A percentile compares a stretch with the other conserved stretches of the same genome.
These are phyloP conservation scores for Canariomyces notabilis DNA, from an alignment of 2,329 filamentous ascomycete genomes.

Conservation along the genomic window DNA sequence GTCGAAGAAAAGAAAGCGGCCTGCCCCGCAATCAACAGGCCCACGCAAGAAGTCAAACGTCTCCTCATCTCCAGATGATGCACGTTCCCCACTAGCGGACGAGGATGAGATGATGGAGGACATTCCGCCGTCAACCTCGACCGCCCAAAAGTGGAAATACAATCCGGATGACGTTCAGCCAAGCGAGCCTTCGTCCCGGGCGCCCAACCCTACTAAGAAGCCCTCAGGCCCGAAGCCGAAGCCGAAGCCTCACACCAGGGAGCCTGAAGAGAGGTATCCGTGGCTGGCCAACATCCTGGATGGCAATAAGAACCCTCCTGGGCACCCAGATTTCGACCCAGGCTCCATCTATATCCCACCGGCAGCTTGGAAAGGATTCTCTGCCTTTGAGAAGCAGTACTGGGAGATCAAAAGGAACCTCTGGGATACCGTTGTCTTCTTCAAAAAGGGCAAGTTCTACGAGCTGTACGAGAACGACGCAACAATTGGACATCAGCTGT, in stretches of 20 bases:
- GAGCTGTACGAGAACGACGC: conserved; percentile 98
- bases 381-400: conserved; percentile 94
- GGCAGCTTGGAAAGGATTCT: conserved; percentile 73
- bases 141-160: conserved; percentile 76
- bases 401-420: conserved; percentile 99
- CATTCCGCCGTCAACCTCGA: conserved; percentile 55
- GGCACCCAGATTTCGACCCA: conserved; percentile 85
- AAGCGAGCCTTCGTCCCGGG: conserved; percentile 23
- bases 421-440: conserved; percentile 97
- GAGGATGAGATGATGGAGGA: conserved; percentile 53
- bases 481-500: conserved; percentile 90
- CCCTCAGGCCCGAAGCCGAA: conserved; percentile 37
- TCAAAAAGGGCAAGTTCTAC: conserved; percentile 99
- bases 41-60: conserved; percentile 60
- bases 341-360: conserved; percentile 88
- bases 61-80: conserved; percentile 36
- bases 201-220: conserved; percentile 23
- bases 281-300: conserved; percentile 87
- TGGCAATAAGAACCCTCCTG: conserved; percentile 72
- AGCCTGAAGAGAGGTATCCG: conserved; percentile 79
- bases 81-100: conserved; percentile 30
- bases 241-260: conserved; percentile 70
- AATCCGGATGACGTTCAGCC: conserved; percentile 45
- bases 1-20: conserved; percentile 72
- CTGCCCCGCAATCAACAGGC: conserved; percentile 42